phyloP scores from a whole-genome alignment of 805 yeast species.

The Barnettozyma botsteinii region DNA sequence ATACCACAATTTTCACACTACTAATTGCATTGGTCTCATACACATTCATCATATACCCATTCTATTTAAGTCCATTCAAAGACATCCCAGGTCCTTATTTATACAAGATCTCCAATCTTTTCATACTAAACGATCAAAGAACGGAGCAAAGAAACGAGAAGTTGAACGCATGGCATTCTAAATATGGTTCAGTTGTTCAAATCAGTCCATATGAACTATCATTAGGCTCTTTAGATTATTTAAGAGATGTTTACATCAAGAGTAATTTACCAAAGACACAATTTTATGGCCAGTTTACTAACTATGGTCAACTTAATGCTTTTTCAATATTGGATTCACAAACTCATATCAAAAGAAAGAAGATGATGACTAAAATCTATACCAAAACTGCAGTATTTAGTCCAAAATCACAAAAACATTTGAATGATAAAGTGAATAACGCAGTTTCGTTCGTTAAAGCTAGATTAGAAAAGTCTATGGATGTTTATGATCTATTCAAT shows the following conservation, averaged over 20 bases:
- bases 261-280: conserved; percentile 48
- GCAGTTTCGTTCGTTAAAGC: conserved; percentile 18
- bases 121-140: conserved; percentile 39
- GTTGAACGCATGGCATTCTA: conserved; percentile 44
- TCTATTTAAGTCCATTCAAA: conserved; percentile 43
- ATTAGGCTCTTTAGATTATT: conserved; percentile 42
- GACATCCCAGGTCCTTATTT: conserved; percentile 54
- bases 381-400: conserved; percentile 38
- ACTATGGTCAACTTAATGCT: conserved; percentile 53
- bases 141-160: conserved; percentile 42
- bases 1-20: background rate
- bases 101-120: conserved; percentile 39
- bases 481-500: conserved; percentile 60
- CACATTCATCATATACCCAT: conserved; percentile 38
- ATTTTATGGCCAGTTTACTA: conserved; percentile 55
- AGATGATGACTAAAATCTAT: conserved; percentile 36
- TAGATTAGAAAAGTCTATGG: conserved; percentile 31
- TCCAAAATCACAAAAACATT: conserved; percentile 27
- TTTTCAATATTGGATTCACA: conserved; percentile 49
- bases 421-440: conserved; percentile 30
- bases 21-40: conserved; percentile 19
- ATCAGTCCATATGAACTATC: conserved; percentile 59
- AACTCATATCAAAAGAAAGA: conserved; percentile 40
- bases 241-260: conserved; percentile 51
- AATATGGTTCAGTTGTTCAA: conserved; percentile 59